Conservation (phyloP, 805 yeast genomes). For the Wickerhamiella spandovensis region DNA sequence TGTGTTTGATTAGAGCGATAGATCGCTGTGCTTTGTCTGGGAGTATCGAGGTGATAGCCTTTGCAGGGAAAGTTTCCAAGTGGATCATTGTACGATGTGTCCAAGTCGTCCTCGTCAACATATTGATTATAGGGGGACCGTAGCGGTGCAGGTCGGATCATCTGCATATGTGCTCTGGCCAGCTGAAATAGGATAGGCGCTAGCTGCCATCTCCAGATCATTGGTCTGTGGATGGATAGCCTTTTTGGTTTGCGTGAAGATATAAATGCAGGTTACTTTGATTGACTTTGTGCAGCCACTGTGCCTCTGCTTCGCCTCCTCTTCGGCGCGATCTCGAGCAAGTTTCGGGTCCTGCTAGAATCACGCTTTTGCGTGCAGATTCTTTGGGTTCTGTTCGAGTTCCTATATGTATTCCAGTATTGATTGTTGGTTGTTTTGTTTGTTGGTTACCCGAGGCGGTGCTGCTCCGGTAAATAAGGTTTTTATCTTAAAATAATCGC, state of each 20-base stretch:
- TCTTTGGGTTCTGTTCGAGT: too few species aligned
- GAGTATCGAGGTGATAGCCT: constrained; percentile 13
- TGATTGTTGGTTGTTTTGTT: too few species aligned
- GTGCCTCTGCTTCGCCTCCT: background rate
- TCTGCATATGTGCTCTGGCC: constrained; percentile 19
- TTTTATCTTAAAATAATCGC: background rate
- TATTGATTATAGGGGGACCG: constrained; percentile 13
- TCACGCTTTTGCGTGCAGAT: too few species aligned
- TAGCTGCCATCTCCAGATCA: background rate
- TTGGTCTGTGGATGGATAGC: background rate
- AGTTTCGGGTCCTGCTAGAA: too few species aligned
- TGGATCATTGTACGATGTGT: constrained; percentile 15
- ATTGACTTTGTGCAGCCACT: background rate
- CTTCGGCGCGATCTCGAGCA: too few species aligned
- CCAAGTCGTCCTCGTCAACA: constrained; percentile 6
- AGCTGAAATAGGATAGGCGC: background rate
- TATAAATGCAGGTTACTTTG: background rate
- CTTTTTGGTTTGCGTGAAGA: background rate
- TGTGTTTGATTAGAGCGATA: constrained; percentile 12
- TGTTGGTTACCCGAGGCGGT: too few species aligned
- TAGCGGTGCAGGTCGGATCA: constrained; percentile 17
- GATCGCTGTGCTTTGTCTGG: constrained; percentile 7
- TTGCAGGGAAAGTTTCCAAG: constrained; percentile 15
- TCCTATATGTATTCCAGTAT: too few species aligned
- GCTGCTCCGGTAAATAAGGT: too few species aligned